These are phyloP conservation scores for Lepidium africanum DNA, from an alignment of 345 rosid species.

Conservation along the genomic window DNA sequence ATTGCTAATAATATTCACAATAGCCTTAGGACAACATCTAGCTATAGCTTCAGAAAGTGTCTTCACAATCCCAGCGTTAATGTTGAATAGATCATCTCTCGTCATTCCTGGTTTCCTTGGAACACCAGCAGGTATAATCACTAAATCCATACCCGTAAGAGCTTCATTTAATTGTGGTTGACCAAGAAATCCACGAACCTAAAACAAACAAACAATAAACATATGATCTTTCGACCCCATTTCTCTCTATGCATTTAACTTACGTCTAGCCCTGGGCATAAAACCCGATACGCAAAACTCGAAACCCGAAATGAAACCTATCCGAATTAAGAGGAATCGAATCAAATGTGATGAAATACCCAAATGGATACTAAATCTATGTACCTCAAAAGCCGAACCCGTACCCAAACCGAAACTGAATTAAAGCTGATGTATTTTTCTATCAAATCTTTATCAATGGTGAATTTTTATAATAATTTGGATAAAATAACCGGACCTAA, in stretches of 20 bases:
- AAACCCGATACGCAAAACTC: too few species aligned
- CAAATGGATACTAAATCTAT: too few species aligned
- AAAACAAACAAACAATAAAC: not conserved
- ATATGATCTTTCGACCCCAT: not conserved
- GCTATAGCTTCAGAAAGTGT: constrained; percentile 85
- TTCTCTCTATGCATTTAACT: not conserved
- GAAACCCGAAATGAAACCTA: too few species aligned
- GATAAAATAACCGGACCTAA: too few species aligned
- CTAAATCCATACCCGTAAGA: constrained; percentile 85
- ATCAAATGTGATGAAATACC: too few species aligned
- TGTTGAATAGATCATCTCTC: constrained; percentile 93
- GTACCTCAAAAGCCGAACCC: too few species aligned
- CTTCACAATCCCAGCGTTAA: constrained; percentile 91
- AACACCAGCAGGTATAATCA: constrained; percentile 91
- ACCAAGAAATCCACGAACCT: constrained; percentile 98
- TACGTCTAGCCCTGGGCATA: not conserved
- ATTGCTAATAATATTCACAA: constrained; percentile 85
- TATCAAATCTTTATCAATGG: too few species aligned
- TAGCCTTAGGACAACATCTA: constrained; percentile 71
- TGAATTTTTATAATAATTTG: too few species aligned
- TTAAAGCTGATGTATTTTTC: too few species aligned
- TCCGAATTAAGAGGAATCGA: too few species aligned
- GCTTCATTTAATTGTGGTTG: constrained; percentile 77
- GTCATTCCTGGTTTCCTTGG: constrained; percentile 99
- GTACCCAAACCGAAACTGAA: too few species aligned